Conservation (phyloP, 208 protist genomes). For the Trypanosoma theileri region DNA sequence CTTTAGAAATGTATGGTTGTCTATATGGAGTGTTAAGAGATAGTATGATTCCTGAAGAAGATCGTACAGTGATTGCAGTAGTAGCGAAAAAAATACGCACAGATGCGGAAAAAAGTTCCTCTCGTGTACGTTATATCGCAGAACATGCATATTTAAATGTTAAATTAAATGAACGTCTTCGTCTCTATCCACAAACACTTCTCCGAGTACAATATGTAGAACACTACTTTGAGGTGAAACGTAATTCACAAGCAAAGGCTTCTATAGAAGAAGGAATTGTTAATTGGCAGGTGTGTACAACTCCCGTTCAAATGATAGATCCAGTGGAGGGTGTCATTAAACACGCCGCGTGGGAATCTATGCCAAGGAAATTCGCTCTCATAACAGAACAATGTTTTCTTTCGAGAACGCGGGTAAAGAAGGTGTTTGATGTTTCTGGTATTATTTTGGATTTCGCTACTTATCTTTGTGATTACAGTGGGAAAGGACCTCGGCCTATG, state of each 20-base stretch:
- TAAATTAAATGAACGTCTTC: slow-evolving; percentile 51
- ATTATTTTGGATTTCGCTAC: slow-evolving; percentile 46
- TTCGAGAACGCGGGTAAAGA: slow-evolving; percentile 44
- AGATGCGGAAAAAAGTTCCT: slow-evolving; percentile 45
- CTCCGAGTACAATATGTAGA: slow-evolving; percentile 75
- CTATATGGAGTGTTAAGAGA: slow-evolving; percentile 53
- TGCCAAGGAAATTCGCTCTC: slow-evolving; percentile 63
- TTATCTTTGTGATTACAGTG: slow-evolving; percentile 72
- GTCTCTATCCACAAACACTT: slow-evolving; percentile 73
- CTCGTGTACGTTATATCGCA: slow-evolving; percentile 38
- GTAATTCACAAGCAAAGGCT: slow-evolving; percentile 57
- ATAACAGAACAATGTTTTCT: slow-evolving; percentile 75
- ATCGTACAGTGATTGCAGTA: slow-evolving; percentile 60
- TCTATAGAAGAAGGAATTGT: slow-evolving; percentile 70
- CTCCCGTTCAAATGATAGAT: slow-evolving; percentile 65
- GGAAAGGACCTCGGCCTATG: slow-evolving; percentile 74
- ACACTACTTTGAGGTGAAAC: slow-evolving; percentile 66
- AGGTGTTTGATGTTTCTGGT: slow-evolving; percentile 51
- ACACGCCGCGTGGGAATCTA: slow-evolving; percentile 72
- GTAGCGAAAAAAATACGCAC: slow-evolving; percentile 51
- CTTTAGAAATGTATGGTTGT: slow-evolving; percentile 69
- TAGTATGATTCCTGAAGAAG: slow-evolving; percentile 62
- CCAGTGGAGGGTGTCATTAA: slow-evolving; percentile 67
- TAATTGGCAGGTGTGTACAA: slow-evolving; percentile 78
- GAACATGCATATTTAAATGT: slow-evolving; percentile 50